phyloP scores from a whole-genome alignment of 1,284 basidiomycete genomes.

The Apiotrichum akiyoshidainum region DNA sequence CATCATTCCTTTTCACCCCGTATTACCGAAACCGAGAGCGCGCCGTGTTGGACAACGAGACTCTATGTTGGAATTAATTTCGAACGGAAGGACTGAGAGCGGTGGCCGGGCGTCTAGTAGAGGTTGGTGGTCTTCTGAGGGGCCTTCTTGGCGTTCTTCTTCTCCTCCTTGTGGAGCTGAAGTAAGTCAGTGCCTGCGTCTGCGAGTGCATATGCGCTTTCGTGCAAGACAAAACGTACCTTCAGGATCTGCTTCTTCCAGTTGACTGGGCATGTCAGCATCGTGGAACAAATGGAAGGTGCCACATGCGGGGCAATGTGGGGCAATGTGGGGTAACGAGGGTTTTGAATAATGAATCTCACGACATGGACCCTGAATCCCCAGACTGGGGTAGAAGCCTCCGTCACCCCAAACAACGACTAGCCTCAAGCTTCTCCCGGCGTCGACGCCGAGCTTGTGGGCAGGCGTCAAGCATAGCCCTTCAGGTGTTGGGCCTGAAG shows the following conservation, averaged over 20 bases:
- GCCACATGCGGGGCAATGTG: background rate
- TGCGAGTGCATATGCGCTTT: no score
- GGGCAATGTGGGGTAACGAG: background rate
- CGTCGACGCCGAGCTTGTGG: no score
- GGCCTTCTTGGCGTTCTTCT: constrained; percentile 44
- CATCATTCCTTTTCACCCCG: background rate
- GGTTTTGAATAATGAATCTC: background rate
- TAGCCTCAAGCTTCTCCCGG: no score
- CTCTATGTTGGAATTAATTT: constrained; percentile 6
- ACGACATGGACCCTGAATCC: background rate
- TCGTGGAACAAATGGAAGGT: background rate
- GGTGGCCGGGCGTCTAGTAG: constrained; percentile 18
- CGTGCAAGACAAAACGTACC: no score
- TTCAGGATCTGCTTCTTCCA: constrained; percentile 53
- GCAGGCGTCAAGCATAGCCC: no score
- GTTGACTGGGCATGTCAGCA: constrained; percentile 31
- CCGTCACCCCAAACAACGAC: no score
- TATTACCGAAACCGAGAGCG: background rate
- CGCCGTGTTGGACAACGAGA: constrained; percentile 11
- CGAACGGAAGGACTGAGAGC: background rate
- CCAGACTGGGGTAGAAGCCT: background rate
- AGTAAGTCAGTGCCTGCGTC: no score
- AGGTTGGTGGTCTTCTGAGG: constrained; percentile 35
- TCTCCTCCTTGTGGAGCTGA: constrained; percentile 49
- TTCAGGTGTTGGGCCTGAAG: background rate